phyloP scores from a whole-genome alignment of 2,329 filamentous ascomycete genomes.

The Fusarium nurragi region DNA sequence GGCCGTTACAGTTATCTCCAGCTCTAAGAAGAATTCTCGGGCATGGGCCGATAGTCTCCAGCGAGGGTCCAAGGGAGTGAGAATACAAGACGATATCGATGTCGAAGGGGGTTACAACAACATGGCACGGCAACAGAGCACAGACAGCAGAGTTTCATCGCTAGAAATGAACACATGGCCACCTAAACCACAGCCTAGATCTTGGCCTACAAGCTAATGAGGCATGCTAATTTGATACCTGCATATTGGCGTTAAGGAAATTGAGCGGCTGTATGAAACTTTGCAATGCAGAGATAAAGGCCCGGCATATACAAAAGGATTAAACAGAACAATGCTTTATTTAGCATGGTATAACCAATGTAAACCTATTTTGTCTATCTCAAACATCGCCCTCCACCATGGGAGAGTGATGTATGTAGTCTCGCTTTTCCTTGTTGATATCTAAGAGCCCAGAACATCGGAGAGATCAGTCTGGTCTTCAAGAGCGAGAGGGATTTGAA shows the following conservation, averaged over 20 bases:
- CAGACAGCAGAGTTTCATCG: slow-evolving; percentile 30
- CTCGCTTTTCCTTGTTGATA: too few relatives aligned
- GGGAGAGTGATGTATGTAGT: too few relatives aligned
- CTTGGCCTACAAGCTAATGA: slow-evolving; percentile 24
- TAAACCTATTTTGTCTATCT: not conserved
- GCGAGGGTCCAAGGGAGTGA: slow-evolving; percentile 36
- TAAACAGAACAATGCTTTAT: not conserved
- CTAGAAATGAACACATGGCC: slow-evolving; percentile 42
- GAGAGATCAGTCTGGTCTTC: too few relatives aligned
- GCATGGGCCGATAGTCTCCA: slow-evolving; percentile 38
- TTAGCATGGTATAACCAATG: not conserved
- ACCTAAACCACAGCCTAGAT: slow-evolving; percentile 29
- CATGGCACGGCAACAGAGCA: slow-evolving; percentile 28
- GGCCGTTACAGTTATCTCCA: slow-evolving; percentile 25
- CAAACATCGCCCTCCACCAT: not conserved
- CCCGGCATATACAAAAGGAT: not conserved
- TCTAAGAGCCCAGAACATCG: too few relatives aligned
- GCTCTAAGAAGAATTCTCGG: slow-evolving; percentile 23
- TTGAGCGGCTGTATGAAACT: not conserved
- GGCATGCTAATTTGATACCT: slow-evolving; percentile 7
- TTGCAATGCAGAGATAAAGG: slow-evolving; percentile 4
- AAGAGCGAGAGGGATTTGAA: not conserved
- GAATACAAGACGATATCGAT: slow-evolving; percentile 40
- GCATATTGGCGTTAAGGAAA: slow-evolving; percentile 23
- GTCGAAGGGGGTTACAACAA: slow-evolving; percentile 29